Evolutionary conservation across 2,329 filamentous ascomycete species (phyloP).

Genomic region (Diaporthe ampelina): DNA sequence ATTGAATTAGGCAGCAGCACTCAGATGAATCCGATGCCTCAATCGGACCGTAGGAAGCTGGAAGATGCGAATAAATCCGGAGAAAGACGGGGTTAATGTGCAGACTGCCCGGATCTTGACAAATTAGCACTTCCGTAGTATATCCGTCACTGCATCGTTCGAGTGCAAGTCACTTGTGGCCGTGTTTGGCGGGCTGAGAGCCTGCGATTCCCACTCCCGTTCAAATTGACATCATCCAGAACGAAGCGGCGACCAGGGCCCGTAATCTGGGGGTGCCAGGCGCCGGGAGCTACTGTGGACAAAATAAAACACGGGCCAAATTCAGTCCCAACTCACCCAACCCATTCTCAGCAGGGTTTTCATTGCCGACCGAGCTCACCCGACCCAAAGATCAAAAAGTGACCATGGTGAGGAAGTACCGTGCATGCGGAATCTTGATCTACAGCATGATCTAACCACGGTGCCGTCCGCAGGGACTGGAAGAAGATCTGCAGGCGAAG

Average conservation of each 20-base stretch:
- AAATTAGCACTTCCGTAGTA: background rate
- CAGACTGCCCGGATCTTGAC: background rate
- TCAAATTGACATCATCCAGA: constrained; percentile 31
- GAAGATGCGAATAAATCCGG: background rate
- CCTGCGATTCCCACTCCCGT: background rate
- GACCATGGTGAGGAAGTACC: constrained; percentile 38
- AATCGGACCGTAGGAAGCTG: background rate
- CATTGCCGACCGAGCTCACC: background rate
- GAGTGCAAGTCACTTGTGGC: background rate
- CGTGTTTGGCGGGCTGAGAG: background rate
- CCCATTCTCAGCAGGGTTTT: constrained; percentile 18
- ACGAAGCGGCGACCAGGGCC: constrained; percentile 1
- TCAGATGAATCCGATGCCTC: background rate
- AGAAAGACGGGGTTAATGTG: background rate
- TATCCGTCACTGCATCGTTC: background rate
- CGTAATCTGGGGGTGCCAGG: constrained; percentile 24
- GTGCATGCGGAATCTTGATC: background rate
- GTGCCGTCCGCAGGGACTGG: constrained; percentile 58
- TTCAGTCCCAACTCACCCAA: constrained; percentile 2
- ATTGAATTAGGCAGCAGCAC: background rate
- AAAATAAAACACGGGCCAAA: constrained; percentile 24
- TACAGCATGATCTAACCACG: background rate
- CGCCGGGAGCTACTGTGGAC: constrained; percentile 15
- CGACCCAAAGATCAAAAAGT: background rate
- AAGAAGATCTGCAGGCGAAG: constrained; percentile 79